Base-by-base conservation (phyloP, 148 eudicot genomes). In the Cornus suecica region DNA sequence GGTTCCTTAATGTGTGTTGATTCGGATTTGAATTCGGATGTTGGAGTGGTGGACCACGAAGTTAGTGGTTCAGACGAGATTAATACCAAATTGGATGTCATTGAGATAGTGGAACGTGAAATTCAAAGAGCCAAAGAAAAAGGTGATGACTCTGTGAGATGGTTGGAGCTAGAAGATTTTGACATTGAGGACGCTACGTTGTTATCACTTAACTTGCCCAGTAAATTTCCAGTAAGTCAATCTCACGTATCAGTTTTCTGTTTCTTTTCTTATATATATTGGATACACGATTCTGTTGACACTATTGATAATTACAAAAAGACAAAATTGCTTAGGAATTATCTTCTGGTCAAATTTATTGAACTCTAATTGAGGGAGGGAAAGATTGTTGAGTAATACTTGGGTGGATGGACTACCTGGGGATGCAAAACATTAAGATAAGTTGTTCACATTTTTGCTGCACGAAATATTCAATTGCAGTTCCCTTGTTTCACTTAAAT, bases 131-230 rank as follows among this genome's bases (percentile, higher is more conserved):
- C 84, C 0, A 87, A 85, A 81, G 88, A 90, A 67, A 78, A 75
- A 25, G 84, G 89, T 22, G 28, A 60, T 79, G 89, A 74, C 68
- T 78, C 86, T 28, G 80, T 91, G 62, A 85, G 84, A 77, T 95
- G 99, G 99, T 78, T 95, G 85, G 99, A 95, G 81, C 94, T 95
- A 73, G 99, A 95, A 71, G 97, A 85, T 70, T 87, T 95, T 42
- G 87, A 83, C 32, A 85, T 95, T 31, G 90, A 93, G 66, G 99
- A 93, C 81, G 81, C 72, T 66, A 78, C 68, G 79, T 82, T 95
- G 27, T 74, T 86, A 71, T 87, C 90, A 15, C 91, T 95, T 77
- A 91, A 82, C 83, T 82, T 95, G 84, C 91, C 99, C 42, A 75
- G 81, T 72, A 95, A 88, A 89, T 92, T 92, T 80, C 99, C 94